phyloP scores from a whole-genome alignment of 345 rosid genomes.

The Melaleuca quinquenervia region DNA sequence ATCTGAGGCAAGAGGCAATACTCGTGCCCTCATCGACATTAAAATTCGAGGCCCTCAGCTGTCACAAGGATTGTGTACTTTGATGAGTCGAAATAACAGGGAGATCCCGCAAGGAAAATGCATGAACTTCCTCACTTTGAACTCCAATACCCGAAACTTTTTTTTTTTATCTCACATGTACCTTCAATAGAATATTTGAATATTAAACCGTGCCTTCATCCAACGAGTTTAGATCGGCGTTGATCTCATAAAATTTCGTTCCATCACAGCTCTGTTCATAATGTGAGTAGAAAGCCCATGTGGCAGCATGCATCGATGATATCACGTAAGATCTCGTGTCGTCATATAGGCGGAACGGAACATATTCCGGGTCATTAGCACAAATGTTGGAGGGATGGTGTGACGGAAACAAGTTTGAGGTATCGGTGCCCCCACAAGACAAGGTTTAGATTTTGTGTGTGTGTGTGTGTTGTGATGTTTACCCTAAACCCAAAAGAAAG shows the following conservation, averaged over 20 bases:
- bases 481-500: neutral
- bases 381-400: neutral
- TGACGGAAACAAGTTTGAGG: neutral
- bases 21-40: neutral
- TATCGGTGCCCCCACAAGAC: neutral
- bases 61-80: neutral
- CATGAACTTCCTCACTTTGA: neutral
- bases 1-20: neutral
- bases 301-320: neutral
- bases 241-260: neutral
- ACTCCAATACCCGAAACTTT: neutral
- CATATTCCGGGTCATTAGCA: neutral
- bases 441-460: too few species aligned
- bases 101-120: neutral
- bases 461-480: neutral
- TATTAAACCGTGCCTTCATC: too few species aligned
- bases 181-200: neutral
- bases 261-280: neutral
- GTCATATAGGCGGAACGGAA: neutral
- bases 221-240: too few species aligned
- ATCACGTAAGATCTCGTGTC: fast-evolving
- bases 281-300: neutral
- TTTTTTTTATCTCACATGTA: neutral
- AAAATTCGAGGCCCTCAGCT: neutral
- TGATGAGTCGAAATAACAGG: neutral